phyloP scores from a whole-genome alignment of 768 basidiomycete species.

The Termitomyces sp. region DNA sequence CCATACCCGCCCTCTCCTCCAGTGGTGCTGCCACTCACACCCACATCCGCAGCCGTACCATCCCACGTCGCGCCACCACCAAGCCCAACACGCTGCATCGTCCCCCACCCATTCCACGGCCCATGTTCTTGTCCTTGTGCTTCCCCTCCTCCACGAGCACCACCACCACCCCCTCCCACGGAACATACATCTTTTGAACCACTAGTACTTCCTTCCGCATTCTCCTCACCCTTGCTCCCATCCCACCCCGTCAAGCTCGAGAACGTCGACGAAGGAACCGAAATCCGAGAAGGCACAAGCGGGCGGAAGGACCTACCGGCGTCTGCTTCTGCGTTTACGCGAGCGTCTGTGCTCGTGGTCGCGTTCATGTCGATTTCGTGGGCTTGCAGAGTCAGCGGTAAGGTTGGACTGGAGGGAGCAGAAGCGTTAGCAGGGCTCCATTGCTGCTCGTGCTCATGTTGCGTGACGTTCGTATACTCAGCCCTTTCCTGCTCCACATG shows the following conservation, averaged over 20 bases:
- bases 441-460: neutral
- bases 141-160: neutral
- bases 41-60: too few relatives aligned
- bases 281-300: neutral
- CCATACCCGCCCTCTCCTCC: neutral
- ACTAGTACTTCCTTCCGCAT: neutral
- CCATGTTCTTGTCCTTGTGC: neutral
- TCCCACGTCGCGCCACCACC: too few relatives aligned
- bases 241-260: neutral
- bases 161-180: neutral
- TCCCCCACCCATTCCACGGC: neutral
- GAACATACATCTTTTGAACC: neutral
- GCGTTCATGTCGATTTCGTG: neutral
- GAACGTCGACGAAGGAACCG: neutral
- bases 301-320: neutral
- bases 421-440: neutral
- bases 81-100: neutral
- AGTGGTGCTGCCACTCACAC: too few relatives aligned
- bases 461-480: neutral
- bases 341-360: neutral
- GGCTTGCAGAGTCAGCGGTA: neutral
- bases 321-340: neutral
- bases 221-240: neutral
- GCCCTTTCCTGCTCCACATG: neutral
- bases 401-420: neutral